Conservation (phyloP, 148 eudicot species). For the Camellia sinensis region DNA sequence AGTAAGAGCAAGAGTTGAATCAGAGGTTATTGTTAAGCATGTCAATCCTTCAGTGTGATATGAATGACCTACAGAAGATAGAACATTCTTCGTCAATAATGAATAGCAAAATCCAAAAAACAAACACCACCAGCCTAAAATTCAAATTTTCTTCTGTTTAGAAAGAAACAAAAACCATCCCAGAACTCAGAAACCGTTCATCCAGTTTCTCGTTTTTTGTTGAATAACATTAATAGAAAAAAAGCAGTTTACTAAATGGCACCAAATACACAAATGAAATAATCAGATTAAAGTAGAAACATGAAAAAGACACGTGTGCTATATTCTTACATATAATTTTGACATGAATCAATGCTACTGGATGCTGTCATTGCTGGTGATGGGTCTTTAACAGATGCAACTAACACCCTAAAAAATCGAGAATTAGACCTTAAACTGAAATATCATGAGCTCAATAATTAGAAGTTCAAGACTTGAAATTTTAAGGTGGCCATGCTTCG, state of each 20-base stretch:
- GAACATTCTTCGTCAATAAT: constrained; percentile 2
- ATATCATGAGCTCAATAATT: not conserved
- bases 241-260: not conserved
- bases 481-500: not conserved
- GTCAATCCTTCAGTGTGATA: constrained; percentile 79
- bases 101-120: not conserved
- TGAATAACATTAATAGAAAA: not conserved
- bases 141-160: not conserved
- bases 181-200: not conserved
- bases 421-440: not conserved
- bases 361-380: no score
- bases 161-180: not conserved
- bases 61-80: constrained; percentile 52
- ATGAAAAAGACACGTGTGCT: not conserved
- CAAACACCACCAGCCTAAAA: not conserved
- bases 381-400: not conserved
- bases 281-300: not conserved
- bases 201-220: not conserved
- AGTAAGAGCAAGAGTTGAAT: constrained; percentile 77
- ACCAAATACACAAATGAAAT: not conserved
- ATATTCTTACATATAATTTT: not conserved
- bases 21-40: constrained; percentile 78
- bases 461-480: not conserved
- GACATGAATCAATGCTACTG: not conserved
- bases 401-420: not conserved